phyloP scores from a whole-genome alignment of 768 basidiomycete species.

The Pleurotus sapidus region DNA sequence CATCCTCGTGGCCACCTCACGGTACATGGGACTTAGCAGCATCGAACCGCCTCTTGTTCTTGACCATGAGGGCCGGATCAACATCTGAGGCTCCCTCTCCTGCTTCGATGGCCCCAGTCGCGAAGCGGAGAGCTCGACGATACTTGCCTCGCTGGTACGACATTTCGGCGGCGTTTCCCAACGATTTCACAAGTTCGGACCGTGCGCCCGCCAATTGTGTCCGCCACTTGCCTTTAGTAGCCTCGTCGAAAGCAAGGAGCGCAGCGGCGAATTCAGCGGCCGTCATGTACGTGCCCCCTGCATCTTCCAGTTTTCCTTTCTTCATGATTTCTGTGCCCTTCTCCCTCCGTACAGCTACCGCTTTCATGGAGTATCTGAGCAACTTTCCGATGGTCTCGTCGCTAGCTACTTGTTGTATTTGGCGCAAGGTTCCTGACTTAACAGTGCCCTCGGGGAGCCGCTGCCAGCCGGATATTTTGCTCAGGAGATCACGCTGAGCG shows the following conservation, averaged over 20 bases:
- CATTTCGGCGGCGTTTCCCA: slow-evolving; percentile 35
- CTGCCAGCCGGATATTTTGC: slow-evolving; percentile 13
- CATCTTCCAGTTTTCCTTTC: slow-evolving; percentile 14
- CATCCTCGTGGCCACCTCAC: neutral
- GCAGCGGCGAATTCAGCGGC: slow-evolving; percentile 30
- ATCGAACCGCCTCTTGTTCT: slow-evolving; percentile 2
- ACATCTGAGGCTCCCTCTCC: slow-evolving; percentile 10
- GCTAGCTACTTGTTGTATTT: slow-evolving; percentile 24
- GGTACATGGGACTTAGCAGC: neutral
- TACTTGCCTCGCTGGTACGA: slow-evolving; percentile 17
- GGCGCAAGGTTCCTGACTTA: slow-evolving; percentile 13
- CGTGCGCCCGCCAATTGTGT: slow-evolving; percentile 17
- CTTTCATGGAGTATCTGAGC: slow-evolving; percentile 18
- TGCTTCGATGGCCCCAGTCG: slow-evolving; percentile 17
- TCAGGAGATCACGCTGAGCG: slow-evolving; percentile 22
- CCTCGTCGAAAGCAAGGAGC: slow-evolving; percentile 25
- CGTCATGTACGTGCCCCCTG: slow-evolving; percentile 18
- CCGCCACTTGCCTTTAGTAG: slow-evolving; percentile 20
- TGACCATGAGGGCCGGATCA: neutral
- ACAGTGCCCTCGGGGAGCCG: slow-evolving; percentile 19
- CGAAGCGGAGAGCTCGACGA: slow-evolving; percentile 22
- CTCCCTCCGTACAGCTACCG: slow-evolving; percentile 16
- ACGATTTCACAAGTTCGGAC: slow-evolving; percentile 26
- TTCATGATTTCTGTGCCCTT: slow-evolving; percentile 18
- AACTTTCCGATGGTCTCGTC: slow-evolving; percentile 19